A percentile compares a stretch with the other conserved stretches of the same genome.
Conservation (phyloP, 2,329 filamentous ascomycete genomes). For the Hymenoscyphus fraxineus region DNA sequence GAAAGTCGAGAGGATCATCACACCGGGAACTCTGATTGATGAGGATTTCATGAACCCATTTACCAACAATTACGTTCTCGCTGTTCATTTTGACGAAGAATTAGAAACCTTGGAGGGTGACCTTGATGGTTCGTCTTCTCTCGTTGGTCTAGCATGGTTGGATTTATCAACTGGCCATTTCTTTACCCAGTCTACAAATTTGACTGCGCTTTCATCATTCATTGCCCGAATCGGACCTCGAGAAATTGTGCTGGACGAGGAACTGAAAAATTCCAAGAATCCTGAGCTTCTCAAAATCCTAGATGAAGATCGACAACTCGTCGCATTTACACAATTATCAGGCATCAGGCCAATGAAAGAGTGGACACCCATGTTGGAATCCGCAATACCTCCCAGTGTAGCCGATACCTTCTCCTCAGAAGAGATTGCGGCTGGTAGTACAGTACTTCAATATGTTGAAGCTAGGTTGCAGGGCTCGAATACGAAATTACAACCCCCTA, state of each 20-base stretch:
- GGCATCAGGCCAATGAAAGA: constrained; percentile 38
- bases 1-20: constrained; percentile 80
- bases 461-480: constrained; percentile 72
- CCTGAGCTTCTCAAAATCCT: constrained; percentile 65
- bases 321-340: constrained; percentile 63
- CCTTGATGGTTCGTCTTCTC: constrained; percentile 33
- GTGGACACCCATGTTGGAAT: constrained; percentile 77
- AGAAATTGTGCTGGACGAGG: constrained; percentile 76
- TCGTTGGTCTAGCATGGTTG: constrained; percentile 82
- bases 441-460: constrained; percentile 80
- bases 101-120: constrained; percentile 9
- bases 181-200: constrained; percentile 72
- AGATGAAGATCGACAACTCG: constrained; percentile 68
- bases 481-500: constrained; percentile 79
- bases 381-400: constrained; percentile 55
- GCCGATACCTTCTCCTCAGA: constrained; percentile 56
- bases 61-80: constrained; percentile 88
- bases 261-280: constrained; percentile 53
- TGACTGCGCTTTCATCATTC: constrained; percentile 71
- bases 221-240: constrained; percentile 78
- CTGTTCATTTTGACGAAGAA: constrained; percentile 58
- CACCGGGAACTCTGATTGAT: constrained; percentile 92
- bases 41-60: constrained; percentile 96
- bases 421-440: constrained; percentile 73
- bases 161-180: constrained; percentile 95